These are phyloP conservation scores for Cucurbita pepo DNA, from an alignment of 306 rosid species.

Conservation along the genomic window DNA sequence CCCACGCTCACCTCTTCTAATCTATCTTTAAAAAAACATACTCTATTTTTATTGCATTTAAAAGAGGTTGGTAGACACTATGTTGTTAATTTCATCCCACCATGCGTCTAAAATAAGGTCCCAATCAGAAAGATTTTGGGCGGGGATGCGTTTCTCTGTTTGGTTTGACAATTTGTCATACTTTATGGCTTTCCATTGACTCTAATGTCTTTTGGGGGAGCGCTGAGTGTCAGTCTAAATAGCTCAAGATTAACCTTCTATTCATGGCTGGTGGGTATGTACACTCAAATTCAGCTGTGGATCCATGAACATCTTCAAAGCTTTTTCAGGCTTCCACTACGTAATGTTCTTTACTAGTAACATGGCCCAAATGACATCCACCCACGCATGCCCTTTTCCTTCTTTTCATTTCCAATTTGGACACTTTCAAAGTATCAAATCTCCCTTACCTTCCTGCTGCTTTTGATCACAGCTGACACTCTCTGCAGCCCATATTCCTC, in stretches of 20 bases:
- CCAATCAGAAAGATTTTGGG: constrained; percentile 22
- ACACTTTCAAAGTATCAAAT: background rate
- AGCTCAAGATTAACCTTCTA: background rate
- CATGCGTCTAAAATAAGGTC: constrained; percentile 13
- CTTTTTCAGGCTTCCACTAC: constrained; percentile 31
- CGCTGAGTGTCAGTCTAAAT: background rate
- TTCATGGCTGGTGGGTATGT: background rate
- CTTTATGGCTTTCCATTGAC: constrained; percentile 12
- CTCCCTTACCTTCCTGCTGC: background rate
- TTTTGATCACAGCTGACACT: background rate
- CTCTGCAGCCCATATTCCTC: background rate
- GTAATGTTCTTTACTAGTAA: constrained; percentile 40
- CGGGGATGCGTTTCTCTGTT: constrained; percentile 22
- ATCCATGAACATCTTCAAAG: constrained; percentile 33
- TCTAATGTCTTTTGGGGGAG: constrained; percentile 16
- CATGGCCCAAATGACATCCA: constrained; percentile 13
- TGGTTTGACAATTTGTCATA: constrained; percentile 23
- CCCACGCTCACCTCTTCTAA: too few species aligned
- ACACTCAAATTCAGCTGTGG: constrained; percentile 18
- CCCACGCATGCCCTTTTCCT: constrained; percentile 8
- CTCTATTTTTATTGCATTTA: too few species aligned
- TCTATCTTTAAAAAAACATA: too few species aligned
- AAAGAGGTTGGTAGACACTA: too few species aligned
- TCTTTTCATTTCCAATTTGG: constrained; percentile 4
- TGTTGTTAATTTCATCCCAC: too few species aligned